Evolutionary conservation across 306 rosid species (phyloP).

Genomic region (Abrus pulchellus): DNA sequence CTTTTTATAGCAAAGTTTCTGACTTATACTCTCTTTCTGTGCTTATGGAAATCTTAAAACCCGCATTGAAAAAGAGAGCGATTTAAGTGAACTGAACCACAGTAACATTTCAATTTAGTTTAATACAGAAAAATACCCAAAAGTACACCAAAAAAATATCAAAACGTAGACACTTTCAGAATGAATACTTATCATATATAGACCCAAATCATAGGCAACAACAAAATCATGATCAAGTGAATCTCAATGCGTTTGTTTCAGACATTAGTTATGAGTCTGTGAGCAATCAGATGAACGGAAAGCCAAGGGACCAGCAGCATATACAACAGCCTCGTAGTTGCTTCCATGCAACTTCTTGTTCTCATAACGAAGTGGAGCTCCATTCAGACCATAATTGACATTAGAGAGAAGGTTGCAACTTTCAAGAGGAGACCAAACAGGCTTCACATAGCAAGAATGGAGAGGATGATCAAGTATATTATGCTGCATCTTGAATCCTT

Average conservation of each 20-base stretch:
- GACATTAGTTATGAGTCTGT: constrained; percentile 49
- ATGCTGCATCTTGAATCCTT: constrained; percentile 70
- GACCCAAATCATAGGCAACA: constrained; percentile 21
- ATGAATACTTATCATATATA: constrained; percentile 25
- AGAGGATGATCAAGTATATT: constrained; percentile 79
- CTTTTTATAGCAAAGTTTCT: neutral
- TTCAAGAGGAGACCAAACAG: constrained; percentile 72
- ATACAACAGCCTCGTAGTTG: constrained; percentile 73
- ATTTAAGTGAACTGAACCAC: neutral
- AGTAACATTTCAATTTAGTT: constrained; percentile 43
- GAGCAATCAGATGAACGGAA: constrained; percentile 76
- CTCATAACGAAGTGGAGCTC: constrained; percentile 77
- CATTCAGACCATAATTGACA: constrained; percentile 77
- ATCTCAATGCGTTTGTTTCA: constrained; percentile 27
- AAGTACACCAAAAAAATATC: neutral
- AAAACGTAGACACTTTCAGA: neutral
- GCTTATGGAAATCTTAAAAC: neutral
- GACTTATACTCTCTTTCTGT: neutral
- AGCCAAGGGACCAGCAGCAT: constrained; percentile 91
- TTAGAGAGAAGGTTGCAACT: constrained; percentile 73
- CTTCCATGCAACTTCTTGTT: constrained; percentile 66
- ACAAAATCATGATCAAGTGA: constrained; percentile 10
- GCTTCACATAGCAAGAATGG: constrained; percentile 80
- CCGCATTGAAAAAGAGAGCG: neutral
- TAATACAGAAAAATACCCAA: constrained; percentile 37